These are phyloP conservation scores for Pythium rhizo-oryzae DNA, from an alignment of 352 stramenopile species.

Conservation along the genomic window DNA sequence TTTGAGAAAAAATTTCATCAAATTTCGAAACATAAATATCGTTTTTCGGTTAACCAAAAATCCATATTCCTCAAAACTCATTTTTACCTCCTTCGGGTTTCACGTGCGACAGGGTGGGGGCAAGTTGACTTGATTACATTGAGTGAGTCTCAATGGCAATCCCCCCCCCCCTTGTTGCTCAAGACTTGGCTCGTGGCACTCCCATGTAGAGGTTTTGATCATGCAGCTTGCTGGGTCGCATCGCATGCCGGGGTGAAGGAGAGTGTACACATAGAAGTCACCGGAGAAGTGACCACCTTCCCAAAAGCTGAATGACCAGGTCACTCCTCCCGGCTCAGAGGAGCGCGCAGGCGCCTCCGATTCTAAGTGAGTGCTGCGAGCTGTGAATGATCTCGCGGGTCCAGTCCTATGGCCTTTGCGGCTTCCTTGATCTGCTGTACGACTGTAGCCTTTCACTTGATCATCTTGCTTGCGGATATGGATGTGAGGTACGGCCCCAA, in stretches of 20 bases:
- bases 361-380: slow-evolving; percentile 29
- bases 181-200: slow-evolving; percentile 24
- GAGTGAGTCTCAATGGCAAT: slow-evolving; percentile 28
- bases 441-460: slow-evolving; percentile 30
- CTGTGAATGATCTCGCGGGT: slow-evolving; percentile 23
- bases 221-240: slow-evolving; percentile 35
- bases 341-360: slow-evolving; percentile 30
- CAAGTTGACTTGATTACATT: slow-evolving; percentile 30
- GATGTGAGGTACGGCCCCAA: slow-evolving; percentile 4
- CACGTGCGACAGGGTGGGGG: not conserved
- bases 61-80: no score
- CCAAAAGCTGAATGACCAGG: slow-evolving; percentile 28
- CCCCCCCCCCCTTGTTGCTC: slow-evolving; percentile 2
- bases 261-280: slow-evolving; percentile 36
- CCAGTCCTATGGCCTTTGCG: slow-evolving; percentile 15
- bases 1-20: no score
- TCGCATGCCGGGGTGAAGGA: slow-evolving; percentile 27
- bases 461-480: slow-evolving; percentile 7
- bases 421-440: slow-evolving; percentile 27
- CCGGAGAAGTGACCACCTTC: slow-evolving; percentile 31
- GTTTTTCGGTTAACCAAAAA: no score
- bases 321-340: slow-evolving; percentile 32
- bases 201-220: slow-evolving; percentile 34
- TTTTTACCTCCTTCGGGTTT: not conserved
- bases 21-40: no score